A percentile compares a stretch with the other conserved stretches of the same genome.
Conservation (phyloP, 116 monocot species). For the Iris pallida region DNA sequence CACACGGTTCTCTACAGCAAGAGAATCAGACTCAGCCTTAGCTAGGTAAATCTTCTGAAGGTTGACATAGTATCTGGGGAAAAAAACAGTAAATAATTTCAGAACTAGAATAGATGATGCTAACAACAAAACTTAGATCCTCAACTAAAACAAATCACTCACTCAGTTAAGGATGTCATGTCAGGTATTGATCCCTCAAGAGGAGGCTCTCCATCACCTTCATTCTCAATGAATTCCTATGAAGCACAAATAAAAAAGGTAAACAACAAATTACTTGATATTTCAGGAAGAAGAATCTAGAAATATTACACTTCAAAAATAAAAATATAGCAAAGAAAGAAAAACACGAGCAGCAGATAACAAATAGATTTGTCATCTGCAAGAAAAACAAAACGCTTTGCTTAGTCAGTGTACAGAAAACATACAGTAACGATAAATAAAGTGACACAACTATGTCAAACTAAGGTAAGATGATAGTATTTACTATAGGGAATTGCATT, state of each 20-base stretch:
- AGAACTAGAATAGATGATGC: constrained; percentile 9
- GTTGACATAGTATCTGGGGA: constrained; percentile 71
- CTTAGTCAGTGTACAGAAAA: too few relatives aligned
- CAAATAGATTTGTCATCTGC: too few relatives aligned
- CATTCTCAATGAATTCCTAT: constrained; percentile 88
- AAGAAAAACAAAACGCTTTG: too few relatives aligned
- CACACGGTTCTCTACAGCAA: constrained; percentile 57
- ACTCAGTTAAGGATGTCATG: constrained; percentile 99
- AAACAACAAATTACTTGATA: background rate
- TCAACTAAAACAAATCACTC: constrained; percentile 26
- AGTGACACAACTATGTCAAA: too few relatives aligned
- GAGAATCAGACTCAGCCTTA: constrained; percentile 83
- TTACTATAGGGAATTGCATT: too few relatives aligned
- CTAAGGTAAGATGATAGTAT: too few relatives aligned
- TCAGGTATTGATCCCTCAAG: constrained; percentile 98
- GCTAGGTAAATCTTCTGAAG: constrained; percentile 94
- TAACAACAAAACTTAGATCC: constrained; percentile 5
- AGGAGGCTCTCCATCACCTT: constrained; percentile 89
- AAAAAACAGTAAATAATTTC: background rate
- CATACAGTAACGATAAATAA: too few relatives aligned
- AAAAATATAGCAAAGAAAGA: too few relatives aligned
- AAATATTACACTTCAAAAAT: background rate
- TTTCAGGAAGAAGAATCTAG: background rate
- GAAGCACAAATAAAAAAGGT: constrained; percentile 2
- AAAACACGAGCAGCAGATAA: too few relatives aligned